These are phyloP conservation scores for Seiridium unicorne DNA, from an alignment of 2,329 filamentous ascomycete species.

Conservation along the genomic window DNA sequence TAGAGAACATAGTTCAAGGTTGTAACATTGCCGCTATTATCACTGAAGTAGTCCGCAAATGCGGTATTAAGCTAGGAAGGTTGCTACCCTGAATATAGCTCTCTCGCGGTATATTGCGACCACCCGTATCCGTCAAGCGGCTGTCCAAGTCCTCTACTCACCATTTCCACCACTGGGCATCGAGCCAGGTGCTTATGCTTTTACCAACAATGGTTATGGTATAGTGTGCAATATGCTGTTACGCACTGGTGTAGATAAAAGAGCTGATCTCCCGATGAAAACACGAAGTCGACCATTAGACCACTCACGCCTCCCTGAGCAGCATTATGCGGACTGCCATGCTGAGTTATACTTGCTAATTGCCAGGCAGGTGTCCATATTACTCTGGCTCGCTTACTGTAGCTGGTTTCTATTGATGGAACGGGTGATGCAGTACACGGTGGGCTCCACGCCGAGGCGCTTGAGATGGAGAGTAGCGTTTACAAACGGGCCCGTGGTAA, in stretches of 20 bases:
- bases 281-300: conserved; percentile 14
- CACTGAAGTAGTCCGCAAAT: conserved; percentile 13
- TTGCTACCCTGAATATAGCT: background rate
- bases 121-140: conserved; percentile 21
- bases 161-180: conserved; percentile 28
- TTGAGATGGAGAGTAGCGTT: background rate
- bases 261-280: conserved; percentile 30
- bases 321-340: conserved; percentile 16
- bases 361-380: conserved; percentile 6
- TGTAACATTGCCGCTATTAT: background rate
- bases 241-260: conserved; percentile 27
- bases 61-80: background rate
- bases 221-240: background rate
- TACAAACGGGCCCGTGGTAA: background rate
- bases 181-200: conserved; percentile 16
- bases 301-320: conserved; percentile 21
- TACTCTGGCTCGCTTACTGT: background rate
- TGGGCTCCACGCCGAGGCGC: background rate
- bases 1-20: conserved; percentile 1
- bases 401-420: background rate
- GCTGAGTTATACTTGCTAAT: conserved; percentile 10
- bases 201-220: background rate
- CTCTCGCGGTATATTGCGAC: conserved; percentile 13
- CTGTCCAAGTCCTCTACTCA: conserved; percentile 19
- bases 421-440: background rate